Evolutionary conservation across 805 yeast genomes (phyloP).

Genomic region (Starmerella bombi): DNA sequence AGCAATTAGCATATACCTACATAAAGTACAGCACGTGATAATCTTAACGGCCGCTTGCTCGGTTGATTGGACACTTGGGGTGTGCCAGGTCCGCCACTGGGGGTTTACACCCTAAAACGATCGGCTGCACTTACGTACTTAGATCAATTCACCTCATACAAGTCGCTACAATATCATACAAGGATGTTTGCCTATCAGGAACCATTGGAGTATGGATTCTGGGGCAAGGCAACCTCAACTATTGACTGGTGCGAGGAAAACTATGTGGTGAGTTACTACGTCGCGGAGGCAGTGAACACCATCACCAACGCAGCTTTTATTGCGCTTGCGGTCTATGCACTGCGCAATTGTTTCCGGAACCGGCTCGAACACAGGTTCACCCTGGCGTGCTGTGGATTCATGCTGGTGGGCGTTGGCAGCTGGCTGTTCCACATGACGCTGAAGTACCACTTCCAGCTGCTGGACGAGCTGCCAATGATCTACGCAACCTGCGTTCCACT

Average conservation of each 20-base stretch:
- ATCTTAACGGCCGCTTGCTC: too few relatives aligned
- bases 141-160: too few relatives aligned
- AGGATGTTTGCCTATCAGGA: conserved; percentile 10
- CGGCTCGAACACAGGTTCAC: conserved; percentile 58
- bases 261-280: conserved; percentile 69
- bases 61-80: too few relatives aligned
- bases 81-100: too few relatives aligned
- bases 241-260: conserved; percentile 99
- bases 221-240: conserved; percentile 54
- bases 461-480: conserved; percentile 96
- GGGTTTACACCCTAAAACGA: too few relatives aligned
- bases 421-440: conserved; percentile 97
- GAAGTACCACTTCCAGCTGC: conserved; percentile 71
- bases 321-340: conserved; percentile 45
- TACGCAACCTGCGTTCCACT: conserved; percentile 94
- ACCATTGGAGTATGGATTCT: conserved; percentile 21
- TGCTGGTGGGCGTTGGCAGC: conserved; percentile 80
- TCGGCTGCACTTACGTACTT: too few relatives aligned
- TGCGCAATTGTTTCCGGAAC: conserved; percentile 47
- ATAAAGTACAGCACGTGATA: too few relatives aligned
- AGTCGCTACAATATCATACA: too few relatives aligned
- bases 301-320: conserved; percentile 53
- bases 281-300: conserved; percentile 87
- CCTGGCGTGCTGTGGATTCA: conserved; percentile 63
- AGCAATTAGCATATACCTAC: too few relatives aligned